Percentiles rank a stretch among this genome's conserved stretches.
Conservation (phyloP, 129 eudicot species). For the Tagetes patula region DNA sequence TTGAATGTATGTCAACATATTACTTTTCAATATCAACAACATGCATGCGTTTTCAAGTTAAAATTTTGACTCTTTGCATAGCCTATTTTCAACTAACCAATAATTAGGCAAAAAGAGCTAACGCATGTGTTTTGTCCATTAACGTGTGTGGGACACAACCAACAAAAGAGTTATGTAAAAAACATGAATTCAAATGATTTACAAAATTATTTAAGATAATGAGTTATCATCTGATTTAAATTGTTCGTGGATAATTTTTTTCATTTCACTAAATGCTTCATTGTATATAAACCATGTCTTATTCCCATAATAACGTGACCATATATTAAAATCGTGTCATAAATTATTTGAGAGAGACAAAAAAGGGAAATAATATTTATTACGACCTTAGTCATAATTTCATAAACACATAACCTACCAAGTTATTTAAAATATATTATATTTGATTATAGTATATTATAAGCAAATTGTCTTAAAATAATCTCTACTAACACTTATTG, state of each 20-base stretch:
- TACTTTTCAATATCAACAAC: not conserved
- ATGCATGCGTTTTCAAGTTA: not conserved
- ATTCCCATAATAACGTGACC: not conserved
- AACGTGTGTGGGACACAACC: not conserved
- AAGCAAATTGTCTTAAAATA: too few relatives aligned
- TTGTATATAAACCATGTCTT: not conserved
- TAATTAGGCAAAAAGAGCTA: not conserved
- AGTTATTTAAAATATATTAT: too few relatives aligned
- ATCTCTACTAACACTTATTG: too few relatives aligned
- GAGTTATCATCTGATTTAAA: not conserved
- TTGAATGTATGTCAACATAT: not conserved
- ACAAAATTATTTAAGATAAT: not conserved
- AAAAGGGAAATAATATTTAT: not conserved
- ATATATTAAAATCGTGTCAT: not conserved
- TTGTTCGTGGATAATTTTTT: too few relatives aligned
- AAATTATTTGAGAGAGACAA: too few relatives aligned
- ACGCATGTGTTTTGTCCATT: not conserved
- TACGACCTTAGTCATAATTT: not conserved
- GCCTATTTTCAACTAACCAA: not conserved
- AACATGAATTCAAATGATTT: not conserved
- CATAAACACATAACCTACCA: not conserved
- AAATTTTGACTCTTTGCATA: not conserved
- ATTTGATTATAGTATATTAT: too few relatives aligned
- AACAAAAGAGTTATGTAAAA: not conserved
- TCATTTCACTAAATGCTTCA: not conserved